Conservation (phyloP, 768 basidiomycete species). For the Termitomyces heimii region DNA sequence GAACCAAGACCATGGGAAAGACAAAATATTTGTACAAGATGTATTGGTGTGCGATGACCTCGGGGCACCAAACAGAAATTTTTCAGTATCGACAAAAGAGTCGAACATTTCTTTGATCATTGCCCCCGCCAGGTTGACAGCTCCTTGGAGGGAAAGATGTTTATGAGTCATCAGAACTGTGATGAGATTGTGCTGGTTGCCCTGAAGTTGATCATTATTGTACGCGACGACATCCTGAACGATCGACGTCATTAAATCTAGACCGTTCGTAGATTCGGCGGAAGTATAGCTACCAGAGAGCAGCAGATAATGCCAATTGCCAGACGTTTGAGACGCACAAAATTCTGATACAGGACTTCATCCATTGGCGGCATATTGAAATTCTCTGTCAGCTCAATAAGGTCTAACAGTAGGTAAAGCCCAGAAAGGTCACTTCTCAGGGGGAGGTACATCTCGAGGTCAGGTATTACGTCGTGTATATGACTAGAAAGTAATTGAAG, state of each 20-base stretch:
- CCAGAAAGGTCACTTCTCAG: conserved; percentile 45
- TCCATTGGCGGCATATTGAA: conserved; percentile 27
- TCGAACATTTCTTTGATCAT: conserved; percentile 32
- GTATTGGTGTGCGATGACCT: conserved; percentile 12
- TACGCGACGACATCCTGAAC: conserved; percentile 55
- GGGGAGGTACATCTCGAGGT: conserved; percentile 41
- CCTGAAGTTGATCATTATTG: conserved; percentile 35
- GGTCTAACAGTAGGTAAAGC: conserved; percentile 39
- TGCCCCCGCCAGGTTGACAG: conserved; percentile 34
- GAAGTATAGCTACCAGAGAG: conserved; percentile 38
- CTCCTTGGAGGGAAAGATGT: conserved; percentile 42
- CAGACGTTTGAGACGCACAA: conserved; percentile 28
- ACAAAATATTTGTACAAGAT: conserved; percentile 13
- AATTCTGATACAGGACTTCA: conserved; percentile 16
- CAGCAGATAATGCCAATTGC: conserved; percentile 47
- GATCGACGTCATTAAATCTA: conserved; percentile 1
- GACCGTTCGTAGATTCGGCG: neutral
- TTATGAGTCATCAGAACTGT: conserved; percentile 40
- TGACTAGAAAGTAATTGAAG: conserved; percentile 20
- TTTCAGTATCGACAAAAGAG: conserved; percentile 26
- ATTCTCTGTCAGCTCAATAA: conserved; percentile 50
- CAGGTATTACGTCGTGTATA: conserved; percentile 23
- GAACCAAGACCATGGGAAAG: conserved; percentile 12
- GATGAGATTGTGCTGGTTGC: conserved; percentile 40
- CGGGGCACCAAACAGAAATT: conserved; percentile 11